phyloP scores from a whole-genome alignment of 495 filamentous ascomycete species.

The Aspergillus taichungensis region DNA sequence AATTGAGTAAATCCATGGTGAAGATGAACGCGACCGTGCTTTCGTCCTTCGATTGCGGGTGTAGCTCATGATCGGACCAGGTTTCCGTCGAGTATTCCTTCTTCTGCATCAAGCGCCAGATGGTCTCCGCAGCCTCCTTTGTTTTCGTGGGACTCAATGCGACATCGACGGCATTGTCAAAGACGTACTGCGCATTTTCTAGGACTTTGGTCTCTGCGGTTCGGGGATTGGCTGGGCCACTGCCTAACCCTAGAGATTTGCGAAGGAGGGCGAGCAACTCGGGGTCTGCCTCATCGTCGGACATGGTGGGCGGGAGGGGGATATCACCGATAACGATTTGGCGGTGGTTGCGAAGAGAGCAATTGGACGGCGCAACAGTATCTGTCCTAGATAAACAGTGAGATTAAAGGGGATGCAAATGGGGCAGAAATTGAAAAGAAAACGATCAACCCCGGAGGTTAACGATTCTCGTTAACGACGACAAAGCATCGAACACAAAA shows the following conservation, averaged over 20 bases:
- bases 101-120: slow-evolving; percentile 73
- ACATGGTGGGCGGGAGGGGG: slow-evolving; percentile 42
- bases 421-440: neutral
- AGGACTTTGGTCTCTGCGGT: slow-evolving; percentile 69
- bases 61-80: slow-evolving; percentile 87
- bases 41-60: slow-evolving; percentile 71
- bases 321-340: neutral
- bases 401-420: slow-evolving; percentile 3
- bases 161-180: slow-evolving; percentile 89
- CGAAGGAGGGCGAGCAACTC: slow-evolving; percentile 84
- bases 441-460: slow-evolving; percentile 1
- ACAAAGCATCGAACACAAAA: no score
- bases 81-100: slow-evolving; percentile 73
- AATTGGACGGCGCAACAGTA: no score
- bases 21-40: slow-evolving; percentile 85
- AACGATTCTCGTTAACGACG: no score
- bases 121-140: slow-evolving; percentile 69
- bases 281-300: slow-evolving; percentile 80
- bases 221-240: slow-evolving; percentile 41
- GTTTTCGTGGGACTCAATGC: slow-evolving; percentile 69
- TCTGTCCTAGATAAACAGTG: neutral
- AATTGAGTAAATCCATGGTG: slow-evolving; percentile 93
- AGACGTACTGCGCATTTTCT: slow-evolving; percentile 73
- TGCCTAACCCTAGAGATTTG: slow-evolving; percentile 60
- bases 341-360: neutral